phyloP scores from a whole-genome alignment of 306 rosid genomes.

The Medicago arabica region DNA sequence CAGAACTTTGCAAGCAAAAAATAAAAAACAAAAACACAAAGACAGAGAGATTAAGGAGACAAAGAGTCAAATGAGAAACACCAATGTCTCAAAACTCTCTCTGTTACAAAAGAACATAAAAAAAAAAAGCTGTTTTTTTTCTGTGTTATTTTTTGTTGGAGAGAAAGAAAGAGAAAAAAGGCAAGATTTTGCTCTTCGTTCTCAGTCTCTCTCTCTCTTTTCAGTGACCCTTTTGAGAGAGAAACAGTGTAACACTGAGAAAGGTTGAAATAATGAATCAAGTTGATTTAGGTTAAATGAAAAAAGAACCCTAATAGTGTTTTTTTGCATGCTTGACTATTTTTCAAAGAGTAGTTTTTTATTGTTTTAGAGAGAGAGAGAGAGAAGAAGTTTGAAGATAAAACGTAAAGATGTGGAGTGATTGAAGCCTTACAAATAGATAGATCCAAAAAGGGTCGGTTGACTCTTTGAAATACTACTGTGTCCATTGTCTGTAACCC shows the following conservation, averaged over 20 bases:
- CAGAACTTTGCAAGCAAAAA: slow-evolving; percentile 28
- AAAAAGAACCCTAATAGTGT: slow-evolving; percentile 70
- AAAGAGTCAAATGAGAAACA: slow-evolving; percentile 45
- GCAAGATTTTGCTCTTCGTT: slow-evolving; percentile 67
- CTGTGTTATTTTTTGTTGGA: slow-evolving; percentile 42
- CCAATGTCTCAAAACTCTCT: slow-evolving; percentile 60
- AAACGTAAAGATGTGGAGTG: slow-evolving; percentile 77
- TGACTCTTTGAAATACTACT: slow-evolving; percentile 64
- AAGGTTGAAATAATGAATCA: slow-evolving; percentile 29
- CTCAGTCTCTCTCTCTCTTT: slow-evolving; percentile 56
- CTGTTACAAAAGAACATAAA: slow-evolving; percentile 52
- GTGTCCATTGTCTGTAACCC: slow-evolving; percentile 32
- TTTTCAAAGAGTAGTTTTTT: neutral
- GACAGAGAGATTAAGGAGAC: slow-evolving; percentile 67
- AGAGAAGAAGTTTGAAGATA: slow-evolving; percentile 53
- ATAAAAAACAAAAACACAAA: slow-evolving; percentile 14
- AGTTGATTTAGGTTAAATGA: slow-evolving; percentile 26
- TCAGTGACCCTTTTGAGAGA: slow-evolving; percentile 25
- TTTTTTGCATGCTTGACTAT: slow-evolving; percentile 72
- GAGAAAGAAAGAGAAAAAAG: slow-evolving; percentile 69
- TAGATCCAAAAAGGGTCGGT: slow-evolving; percentile 82
- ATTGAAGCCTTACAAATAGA: slow-evolving; percentile 89
- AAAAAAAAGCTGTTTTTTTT: slow-evolving; percentile 18
- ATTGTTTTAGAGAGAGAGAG: neutral
- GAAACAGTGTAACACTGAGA: neutral